These are phyloP conservation scores for Phytophthora vignae DNA, from an alignment of 352 stramenopile species.

Conservation along the genomic window DNA sequence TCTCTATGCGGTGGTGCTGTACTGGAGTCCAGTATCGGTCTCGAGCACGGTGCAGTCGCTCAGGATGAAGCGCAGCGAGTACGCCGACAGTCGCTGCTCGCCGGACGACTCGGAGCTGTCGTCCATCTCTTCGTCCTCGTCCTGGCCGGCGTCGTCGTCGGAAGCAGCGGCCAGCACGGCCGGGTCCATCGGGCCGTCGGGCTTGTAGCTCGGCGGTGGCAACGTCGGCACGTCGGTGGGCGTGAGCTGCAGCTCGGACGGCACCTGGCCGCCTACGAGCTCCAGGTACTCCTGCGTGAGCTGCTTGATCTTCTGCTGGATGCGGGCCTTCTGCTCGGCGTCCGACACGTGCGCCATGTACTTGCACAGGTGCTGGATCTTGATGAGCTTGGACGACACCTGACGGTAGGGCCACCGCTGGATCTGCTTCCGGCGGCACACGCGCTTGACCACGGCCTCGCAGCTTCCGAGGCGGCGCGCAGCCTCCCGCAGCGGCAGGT, in stretches of 20 bases:
- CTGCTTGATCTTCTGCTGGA: slow-evolving; percentile 83
- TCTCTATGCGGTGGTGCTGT: slow-evolving; percentile 49
- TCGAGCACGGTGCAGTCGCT: slow-evolving; percentile 80
- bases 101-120: slow-evolving; percentile 31
- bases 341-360: slow-evolving; percentile 85
- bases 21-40: slow-evolving; percentile 62
- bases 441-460: slow-evolving; percentile 85
- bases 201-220: slow-evolving; percentile 52
- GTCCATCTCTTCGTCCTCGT: slow-evolving; percentile 57
- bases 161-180: slow-evolving; percentile 59
- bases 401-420: slow-evolving; percentile 87
- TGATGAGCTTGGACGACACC: slow-evolving; percentile 86
- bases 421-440: slow-evolving; percentile 84
- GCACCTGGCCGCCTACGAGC: slow-evolving; percentile 78
- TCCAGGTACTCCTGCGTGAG: slow-evolving; percentile 84
- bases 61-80: slow-evolving; percentile 86
- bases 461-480: slow-evolving; percentile 76
- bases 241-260: slow-evolving; percentile 73
- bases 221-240: slow-evolving; percentile 61
- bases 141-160: slow-evolving; percentile 56
- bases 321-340: slow-evolving; percentile 70
- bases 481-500: slow-evolving; percentile 82
- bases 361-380: slow-evolving; percentile 89
- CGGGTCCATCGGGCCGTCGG: slow-evolving; percentile 56
- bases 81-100: slow-evolving; percentile 62